Conservation (phyloP, 202 grass and related monocot species). For the Cymbopogon flexuosus region DNA sequence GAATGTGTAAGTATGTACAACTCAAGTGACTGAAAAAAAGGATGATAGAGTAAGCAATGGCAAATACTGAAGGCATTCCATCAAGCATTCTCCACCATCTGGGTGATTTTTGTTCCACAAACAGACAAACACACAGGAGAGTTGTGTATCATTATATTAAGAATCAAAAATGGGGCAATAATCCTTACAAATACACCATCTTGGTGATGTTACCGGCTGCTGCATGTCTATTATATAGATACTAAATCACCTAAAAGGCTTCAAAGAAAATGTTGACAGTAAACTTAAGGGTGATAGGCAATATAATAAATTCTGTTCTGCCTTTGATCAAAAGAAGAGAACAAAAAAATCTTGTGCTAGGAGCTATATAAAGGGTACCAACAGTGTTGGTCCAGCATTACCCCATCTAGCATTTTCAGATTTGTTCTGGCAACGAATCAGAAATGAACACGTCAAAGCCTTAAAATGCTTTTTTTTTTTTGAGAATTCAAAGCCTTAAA, state of each 20-base stretch:
- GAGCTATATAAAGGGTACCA: no score
- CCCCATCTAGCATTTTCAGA: neutral
- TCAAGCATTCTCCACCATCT: neutral
- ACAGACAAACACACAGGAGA: neutral
- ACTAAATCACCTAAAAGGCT: neutral
- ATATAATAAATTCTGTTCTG: neutral
- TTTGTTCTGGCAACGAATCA: neutral
- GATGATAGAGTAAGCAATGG: neutral
- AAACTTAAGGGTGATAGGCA: neutral
- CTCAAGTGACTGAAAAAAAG: neutral
- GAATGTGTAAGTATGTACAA: neutral
- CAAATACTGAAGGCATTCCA: neutral
- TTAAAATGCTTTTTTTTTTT: neutral
- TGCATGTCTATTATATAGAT: neutral
- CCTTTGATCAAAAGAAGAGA: neutral
- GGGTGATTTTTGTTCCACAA: neutral
- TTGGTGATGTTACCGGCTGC: neutral
- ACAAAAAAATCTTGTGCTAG: neutral
- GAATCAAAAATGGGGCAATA: neutral
- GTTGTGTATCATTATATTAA: neutral
- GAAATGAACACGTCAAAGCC: neutral
- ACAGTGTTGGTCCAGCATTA: no score
- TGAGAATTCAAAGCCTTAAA: neutral
- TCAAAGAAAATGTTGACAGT: neutral
- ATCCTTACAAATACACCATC: neutral